Evolutionary conservation across 2,329 filamentous ascomycete genomes (phyloP).

Genomic region (Hypoxylon sp.): DNA sequence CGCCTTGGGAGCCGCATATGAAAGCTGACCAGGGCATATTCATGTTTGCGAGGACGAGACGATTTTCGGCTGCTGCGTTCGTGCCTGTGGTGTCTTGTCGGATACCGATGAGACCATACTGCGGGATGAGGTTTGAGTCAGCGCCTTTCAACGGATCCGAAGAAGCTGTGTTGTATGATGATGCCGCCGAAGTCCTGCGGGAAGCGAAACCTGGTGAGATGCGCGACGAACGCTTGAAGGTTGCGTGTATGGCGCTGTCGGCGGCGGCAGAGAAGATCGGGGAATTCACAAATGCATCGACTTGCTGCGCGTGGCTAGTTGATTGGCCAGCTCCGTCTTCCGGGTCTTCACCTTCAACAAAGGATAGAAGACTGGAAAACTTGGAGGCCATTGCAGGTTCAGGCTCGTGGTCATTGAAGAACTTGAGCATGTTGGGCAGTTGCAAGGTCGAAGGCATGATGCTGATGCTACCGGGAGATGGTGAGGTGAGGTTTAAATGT

Average conservation of each 20-base stretch:
- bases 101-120: constrained; percentile 34
- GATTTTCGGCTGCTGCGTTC: constrained; percentile 17
- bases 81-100: background rate
- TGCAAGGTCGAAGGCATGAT: background rate
- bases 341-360: background rate
- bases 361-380: constrained; percentile 1
- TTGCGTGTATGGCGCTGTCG: background rate
- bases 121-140: constrained; percentile 14
- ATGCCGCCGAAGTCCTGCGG: background rate
- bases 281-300: background rate
- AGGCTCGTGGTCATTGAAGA: background rate
- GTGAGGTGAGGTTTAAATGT: background rate
- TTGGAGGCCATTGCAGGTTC: background rate
- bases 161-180: background rate
- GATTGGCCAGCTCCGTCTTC: background rate
- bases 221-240: background rate
- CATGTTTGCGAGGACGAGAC: constrained; percentile 55
- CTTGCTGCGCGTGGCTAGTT: background rate
- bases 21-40: constrained; percentile 64
- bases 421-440: background rate
- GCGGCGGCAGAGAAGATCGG: constrained; percentile 1
- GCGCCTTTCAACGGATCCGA: background rate
- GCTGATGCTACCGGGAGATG: background rate
- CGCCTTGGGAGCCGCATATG: constrained; percentile 68
- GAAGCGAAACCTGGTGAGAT: background rate